Percentiles rank a stretch among this genome's conserved stretches.
Evolutionary conservation across 495 filamentous ascomycete genomes (phyloP).

Genomic region (Pseudomonodictys pantanalensis): DNA sequence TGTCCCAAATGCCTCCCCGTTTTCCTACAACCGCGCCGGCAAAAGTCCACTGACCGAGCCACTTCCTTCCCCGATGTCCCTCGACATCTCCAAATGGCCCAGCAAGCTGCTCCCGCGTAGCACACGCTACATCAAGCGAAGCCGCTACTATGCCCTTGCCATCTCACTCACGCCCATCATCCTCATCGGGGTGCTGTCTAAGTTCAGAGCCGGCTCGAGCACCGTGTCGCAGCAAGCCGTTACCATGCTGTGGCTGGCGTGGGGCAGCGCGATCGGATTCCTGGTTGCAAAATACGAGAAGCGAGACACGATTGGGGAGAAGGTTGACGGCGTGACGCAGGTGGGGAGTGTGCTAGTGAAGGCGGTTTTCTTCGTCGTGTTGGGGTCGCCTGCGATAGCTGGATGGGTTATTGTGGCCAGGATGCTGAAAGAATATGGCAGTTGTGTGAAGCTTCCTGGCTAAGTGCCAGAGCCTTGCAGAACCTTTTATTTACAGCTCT

Average conservation of each 20-base stretch:
- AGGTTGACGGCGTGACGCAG: neutral
- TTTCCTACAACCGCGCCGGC: constrained; percentile 1
- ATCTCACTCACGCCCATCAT: constrained; percentile 2
- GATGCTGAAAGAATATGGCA: constrained; percentile 21
- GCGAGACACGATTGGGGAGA: neutral
- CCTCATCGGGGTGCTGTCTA: neutral
- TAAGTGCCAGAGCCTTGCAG: no score
- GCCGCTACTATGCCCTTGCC: constrained; percentile 2
- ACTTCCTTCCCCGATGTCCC: neutral
- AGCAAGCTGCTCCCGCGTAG: neutral
- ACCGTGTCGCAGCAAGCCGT: neutral
- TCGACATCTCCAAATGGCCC: neutral
- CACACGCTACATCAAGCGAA: constrained; percentile 4
- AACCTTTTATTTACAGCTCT: no score
- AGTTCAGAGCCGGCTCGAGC: neutral
- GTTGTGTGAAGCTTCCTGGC: neutral
- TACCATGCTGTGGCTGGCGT: constrained; percentile 17
- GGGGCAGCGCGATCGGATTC: constrained; percentile 2
- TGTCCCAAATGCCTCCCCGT: neutral
- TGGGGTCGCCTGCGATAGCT: constrained; percentile 2
- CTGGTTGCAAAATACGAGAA: neutral
- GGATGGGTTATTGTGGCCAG: constrained; percentile 7
- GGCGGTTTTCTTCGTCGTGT: neutral
- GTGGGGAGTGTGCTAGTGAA: neutral
- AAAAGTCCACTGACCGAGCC: neutral